A percentile compares a stretch with the other conserved stretches of the same genome.
Conservation (phyloP, 257 asterid genomes). For the Penstemon newberryi region DNA sequence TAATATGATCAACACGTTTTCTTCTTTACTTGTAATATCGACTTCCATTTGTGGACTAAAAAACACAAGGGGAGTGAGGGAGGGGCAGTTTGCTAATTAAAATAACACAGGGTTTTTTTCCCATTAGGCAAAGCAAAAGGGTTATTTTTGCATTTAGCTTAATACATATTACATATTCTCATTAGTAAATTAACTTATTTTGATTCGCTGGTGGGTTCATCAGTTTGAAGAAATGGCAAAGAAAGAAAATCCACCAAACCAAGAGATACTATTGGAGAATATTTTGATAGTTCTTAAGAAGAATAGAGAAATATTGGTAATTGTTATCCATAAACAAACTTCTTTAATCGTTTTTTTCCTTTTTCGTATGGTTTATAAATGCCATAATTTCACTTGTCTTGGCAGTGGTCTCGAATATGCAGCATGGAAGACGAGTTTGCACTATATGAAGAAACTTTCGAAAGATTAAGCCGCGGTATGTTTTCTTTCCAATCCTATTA, state of each 20-base stretch:
- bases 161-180: neutral
- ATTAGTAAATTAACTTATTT: neutral
- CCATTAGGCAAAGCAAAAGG: too few species aligned
- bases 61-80: too few species aligned
- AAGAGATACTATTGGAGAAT: constrained; percentile 34
- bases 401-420: constrained; percentile 34
- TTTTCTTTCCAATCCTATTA: neutral
- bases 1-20: too few species aligned
- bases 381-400: constrained; percentile 10
- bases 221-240: constrained; percentile 18
- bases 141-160: too few species aligned
- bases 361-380: neutral
- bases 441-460: constrained; percentile 28
- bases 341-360: neutral
- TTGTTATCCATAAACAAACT: neutral
- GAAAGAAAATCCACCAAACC: constrained; percentile 22
- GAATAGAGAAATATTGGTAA: constrained; percentile 56
- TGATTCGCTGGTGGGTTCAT: constrained; percentile 11
- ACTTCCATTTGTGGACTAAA: too few species aligned
- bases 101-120: too few species aligned
- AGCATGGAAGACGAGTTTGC: constrained; percentile 32
- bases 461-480: constrained; percentile 31
- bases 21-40: too few species aligned
- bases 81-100: too few species aligned
- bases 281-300: constrained; percentile 45